Conservation (phyloP, 176 grass and related monocot species). For the Rhynchospora breviuscula region DNA sequence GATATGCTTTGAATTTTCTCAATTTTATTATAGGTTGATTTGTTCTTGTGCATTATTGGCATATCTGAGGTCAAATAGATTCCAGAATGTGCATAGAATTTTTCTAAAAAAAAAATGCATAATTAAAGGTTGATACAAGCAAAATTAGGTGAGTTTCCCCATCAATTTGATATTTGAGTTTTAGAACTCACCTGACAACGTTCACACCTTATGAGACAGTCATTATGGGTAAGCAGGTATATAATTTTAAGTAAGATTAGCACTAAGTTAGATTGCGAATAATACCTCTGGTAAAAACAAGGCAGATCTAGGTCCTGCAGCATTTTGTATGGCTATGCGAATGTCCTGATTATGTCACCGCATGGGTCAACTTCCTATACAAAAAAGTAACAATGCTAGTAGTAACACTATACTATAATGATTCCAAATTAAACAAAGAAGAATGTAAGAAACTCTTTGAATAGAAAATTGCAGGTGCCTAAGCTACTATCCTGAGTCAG, state of each 20-base stretch:
- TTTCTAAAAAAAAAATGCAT: slow-evolving; percentile 5
- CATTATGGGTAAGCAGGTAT: background rate
- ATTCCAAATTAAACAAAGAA: background rate
- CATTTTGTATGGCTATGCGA: slow-evolving; percentile 73
- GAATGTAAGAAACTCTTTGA: background rate
- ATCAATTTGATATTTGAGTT: background rate
- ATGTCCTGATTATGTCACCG: slow-evolving; percentile 82
- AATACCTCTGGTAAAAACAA: slow-evolving; percentile 90
- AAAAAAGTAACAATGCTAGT: slow-evolving; percentile 24
- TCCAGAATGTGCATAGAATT: slow-evolving; percentile 10
- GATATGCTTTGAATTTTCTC: background rate
- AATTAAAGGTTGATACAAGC: slow-evolving; percentile 19
- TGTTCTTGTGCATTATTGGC: slow-evolving; percentile 6
- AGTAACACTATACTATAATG: background rate
- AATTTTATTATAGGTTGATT: background rate
- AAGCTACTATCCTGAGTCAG: background rate
- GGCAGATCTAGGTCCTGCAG: slow-evolving; percentile 68
- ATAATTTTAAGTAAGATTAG: slow-evolving; percentile 9
- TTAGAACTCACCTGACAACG: background rate
- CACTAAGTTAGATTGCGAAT: background rate
- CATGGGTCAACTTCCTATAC: slow-evolving; percentile 90
- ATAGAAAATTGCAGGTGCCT: background rate
- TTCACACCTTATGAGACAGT: background rate
- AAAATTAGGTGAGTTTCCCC: slow-evolving; percentile 1
- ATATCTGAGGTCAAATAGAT: slow-evolving; percentile 13